A percentile compares a stretch with the other conserved stretches of the same genome.
Conservation (phyloP, 73 alveolate species). For the Symbiodinium natans region DNA sequence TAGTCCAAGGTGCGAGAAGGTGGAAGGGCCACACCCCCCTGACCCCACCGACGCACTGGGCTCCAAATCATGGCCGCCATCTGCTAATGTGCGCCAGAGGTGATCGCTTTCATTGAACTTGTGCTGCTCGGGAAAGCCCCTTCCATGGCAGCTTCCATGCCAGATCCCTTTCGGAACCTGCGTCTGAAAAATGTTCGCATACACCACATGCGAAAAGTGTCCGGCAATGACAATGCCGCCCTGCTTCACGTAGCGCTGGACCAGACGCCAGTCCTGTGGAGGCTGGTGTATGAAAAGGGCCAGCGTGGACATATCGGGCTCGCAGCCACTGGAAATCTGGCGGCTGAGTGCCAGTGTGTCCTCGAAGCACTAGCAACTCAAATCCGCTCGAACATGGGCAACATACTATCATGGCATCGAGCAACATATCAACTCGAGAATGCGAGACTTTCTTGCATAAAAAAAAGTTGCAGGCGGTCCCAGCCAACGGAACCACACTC, state of each 20-base stretch:
- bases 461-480: neutral
- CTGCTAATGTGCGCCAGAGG: neutral
- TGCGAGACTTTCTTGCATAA: too few species aligned
- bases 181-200: neutral
- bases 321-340: neutral
- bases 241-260: neutral
- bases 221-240: neutral
- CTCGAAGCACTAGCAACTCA: neutral
- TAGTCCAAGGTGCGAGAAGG: neutral
- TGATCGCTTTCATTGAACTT: neutral
- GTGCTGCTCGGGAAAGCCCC: neutral
- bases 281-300: neutral
- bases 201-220: neutral
- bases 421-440: neutral
- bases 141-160: neutral
- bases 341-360: neutral
- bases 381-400: too few species aligned
- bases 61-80: neutral
- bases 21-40: neutral
- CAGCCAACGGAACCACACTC: neutral
- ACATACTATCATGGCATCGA: too few species aligned
- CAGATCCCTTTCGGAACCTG: neutral
- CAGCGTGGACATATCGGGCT: neutral
- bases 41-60: neutral
- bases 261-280: neutral